Evolutionary conservation across 371 early-diverging fungal species (phyloP), one percentile per base, ranked within the genome.

Genomic region (Circinella minor): DNA sequence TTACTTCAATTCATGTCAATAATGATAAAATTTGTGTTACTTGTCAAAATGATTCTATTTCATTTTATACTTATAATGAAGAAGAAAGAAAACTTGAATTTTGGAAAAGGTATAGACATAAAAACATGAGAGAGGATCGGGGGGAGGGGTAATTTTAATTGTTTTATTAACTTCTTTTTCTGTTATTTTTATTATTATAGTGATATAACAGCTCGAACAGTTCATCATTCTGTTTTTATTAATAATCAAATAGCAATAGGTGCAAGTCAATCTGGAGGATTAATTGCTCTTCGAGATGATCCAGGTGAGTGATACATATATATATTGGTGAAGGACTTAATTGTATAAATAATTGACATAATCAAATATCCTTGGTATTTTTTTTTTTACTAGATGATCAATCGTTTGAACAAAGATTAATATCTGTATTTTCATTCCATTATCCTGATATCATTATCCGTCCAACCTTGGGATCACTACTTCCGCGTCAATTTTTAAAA

Each of bases 91-190:
- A 65, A 1, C 51, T 80, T 18, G 71, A 73, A 14, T 75, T 77
- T 27, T 48, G 72, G 14, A 80, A 80, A 71, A 80, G 83, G 81
- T 79, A 51, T n/a, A n/a, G n/a, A n/a, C 15, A n/a, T 51, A n/a
- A 3, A 3, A 9, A 1, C 11, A 11, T 43, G 6, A 6, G 6
- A 39, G 39, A 9, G 6, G 43, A 11, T 43, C n/a, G n/a, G n/a
- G n/a, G n/a, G n/a, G n/a, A 9, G 3, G 11, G 11, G 6, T 43
- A 43, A 43, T 43, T 43, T 9, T 6, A 1, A 9, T 9, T 11
- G 6, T 43, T 43, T 43, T 43, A 9, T 43, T 3, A 43, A 43
- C 6, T 43, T 9, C 11, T 9, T n/a, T n/a, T n/a, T n/a, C n/a
- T n/a, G n/a, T n/a, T n/a, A n/a, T n/a, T n/a, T n/a, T 43, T 9